Evolutionary conservation across 352 stramenopile species (phyloP), one percentile per base, ranked within the genome.

Genomic region (Pythium folliculosum): DNA sequence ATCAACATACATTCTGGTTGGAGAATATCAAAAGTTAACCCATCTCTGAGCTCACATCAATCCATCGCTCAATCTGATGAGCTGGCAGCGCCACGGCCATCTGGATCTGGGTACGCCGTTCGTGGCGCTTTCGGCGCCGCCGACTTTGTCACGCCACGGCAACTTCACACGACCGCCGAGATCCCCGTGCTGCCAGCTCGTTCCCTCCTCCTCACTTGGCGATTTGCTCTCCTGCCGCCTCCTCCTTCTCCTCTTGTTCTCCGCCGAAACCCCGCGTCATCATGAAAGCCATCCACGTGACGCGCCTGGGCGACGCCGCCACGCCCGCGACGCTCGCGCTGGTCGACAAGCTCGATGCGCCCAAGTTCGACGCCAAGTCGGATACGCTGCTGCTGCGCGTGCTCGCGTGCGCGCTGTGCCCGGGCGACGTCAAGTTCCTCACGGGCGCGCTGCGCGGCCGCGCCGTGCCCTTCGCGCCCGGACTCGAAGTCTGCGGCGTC

Each of bases 401-500:
- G 43, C 67, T 76, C 48, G 62, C 72, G 21, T 73, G 65, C 32
- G 60, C 63, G 17, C 45, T 79, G 16, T 77, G 76, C 27, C 60
- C 69, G 3, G 72, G 60, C 9, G 75, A 82, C 62, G 62, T 64
- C 61, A 65, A 63, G 27, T 53, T 82, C 51, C 60, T 77, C 63
- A 70, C 38, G 14, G 72, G 75, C 50, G 66, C 60, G 67, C 19
- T 65, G 71, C 60, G 66, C n/a, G 44, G 60, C 43, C 13, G 38
- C 27, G 3, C 60, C 37, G 65, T 72, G 22, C 69, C 76, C 16
- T 85, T 77, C 69, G 69, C 73, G 14, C 65, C 69, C 4, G 75
- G 77, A 14, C 60, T 77, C 25, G 77, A 85, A 35, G 54, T 83
- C 43, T 81, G 72, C 55, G 77, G 73, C 16, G 49, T 81, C 59